Percentiles rank a stretch among this genome's conserved stretches.
phyloP scores from a whole-genome alignment of 1,139 yeast species.

The Hyphopichia khmerensis region DNA sequence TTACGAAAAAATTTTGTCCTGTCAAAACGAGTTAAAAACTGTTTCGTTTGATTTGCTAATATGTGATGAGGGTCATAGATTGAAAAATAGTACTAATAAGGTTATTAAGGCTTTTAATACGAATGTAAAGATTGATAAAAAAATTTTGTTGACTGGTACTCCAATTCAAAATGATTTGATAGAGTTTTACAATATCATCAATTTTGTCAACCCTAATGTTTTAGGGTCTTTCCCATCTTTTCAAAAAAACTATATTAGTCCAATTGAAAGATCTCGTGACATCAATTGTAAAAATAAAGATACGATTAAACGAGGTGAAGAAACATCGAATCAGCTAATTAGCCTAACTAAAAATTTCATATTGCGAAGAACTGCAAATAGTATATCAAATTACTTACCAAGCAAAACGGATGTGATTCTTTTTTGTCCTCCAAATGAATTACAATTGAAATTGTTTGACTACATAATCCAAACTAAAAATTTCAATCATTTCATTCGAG shows the following conservation, averaged over 20 bases:
- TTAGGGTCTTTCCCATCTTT: constrained; percentile 66
- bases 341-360: constrained; percentile 64
- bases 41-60: constrained; percentile 68
- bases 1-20: constrained; percentile 72
- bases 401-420: constrained; percentile 76
- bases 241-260: constrained; percentile 64
- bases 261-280: constrained; percentile 75
- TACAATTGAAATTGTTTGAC: constrained; percentile 58
- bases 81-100: constrained; percentile 71
- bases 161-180: constrained; percentile 90
- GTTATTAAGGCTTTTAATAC: constrained; percentile 58
- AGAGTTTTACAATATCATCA: constrained; percentile 79
- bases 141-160: constrained; percentile 80
- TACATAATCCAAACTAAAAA: constrained; percentile 45
- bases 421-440: constrained; percentile 70
- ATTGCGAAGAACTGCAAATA: constrained; percentile 68
- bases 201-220: constrained; percentile 82
- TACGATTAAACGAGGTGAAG: constrained; percentile 56
- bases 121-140: constrained; percentile 53
- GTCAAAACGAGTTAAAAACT: constrained; percentile 52
- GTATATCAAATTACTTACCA: constrained; percentile 68
- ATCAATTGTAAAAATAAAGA: constrained; percentile 58
- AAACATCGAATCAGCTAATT: constrained; percentile 60
- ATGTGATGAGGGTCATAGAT: constrained; percentile 94
- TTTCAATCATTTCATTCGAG: constrained; percentile 26